Evolutionary conservation across 176 grass and related monocot genomes (phyloP).

Genomic region (Canna indica): DNA sequence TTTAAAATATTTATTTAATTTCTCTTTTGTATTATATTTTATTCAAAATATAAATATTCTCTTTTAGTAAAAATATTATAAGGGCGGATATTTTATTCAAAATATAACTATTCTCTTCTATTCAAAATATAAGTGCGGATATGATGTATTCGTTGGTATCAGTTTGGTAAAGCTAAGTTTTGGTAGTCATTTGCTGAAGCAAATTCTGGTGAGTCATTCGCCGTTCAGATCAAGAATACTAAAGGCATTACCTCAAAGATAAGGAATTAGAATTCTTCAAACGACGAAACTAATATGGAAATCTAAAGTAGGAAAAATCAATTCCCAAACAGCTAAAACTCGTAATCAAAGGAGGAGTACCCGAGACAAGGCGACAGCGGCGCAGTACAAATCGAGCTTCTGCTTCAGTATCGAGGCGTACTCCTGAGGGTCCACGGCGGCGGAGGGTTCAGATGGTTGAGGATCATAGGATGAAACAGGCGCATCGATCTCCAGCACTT

Average conservation of each 20-base stretch:
- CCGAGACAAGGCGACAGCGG: conserved; percentile 53
- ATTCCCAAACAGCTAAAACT: neutral
- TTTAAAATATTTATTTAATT: too few relatives aligned
- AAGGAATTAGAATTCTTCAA: neutral
- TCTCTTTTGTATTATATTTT: too few relatives aligned
- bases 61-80: too few relatives aligned
- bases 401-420: conserved; percentile 44
- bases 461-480: neutral
- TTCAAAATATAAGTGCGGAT: too few relatives aligned
- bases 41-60: too few relatives aligned
- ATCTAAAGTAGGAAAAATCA: neutral
- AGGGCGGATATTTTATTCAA: too few relatives aligned
- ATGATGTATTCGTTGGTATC: too few relatives aligned
- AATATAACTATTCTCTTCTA: too few relatives aligned
- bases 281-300: neutral
- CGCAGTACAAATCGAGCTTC: conserved; percentile 54
- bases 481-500: conserved; percentile 20
- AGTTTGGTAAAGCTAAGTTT: too few relatives aligned
- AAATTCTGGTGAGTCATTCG: too few relatives aligned
- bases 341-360: conserved; percentile 24
- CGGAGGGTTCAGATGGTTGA: neutral
- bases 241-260: neutral
- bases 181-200: too few relatives aligned
- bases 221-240: neutral
- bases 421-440: conserved; percentile 27